These are phyloP conservation scores for Aphanomyces astaci DNA, from an alignment of 352 stramenopile genomes.

Conservation along the genomic window DNA sequence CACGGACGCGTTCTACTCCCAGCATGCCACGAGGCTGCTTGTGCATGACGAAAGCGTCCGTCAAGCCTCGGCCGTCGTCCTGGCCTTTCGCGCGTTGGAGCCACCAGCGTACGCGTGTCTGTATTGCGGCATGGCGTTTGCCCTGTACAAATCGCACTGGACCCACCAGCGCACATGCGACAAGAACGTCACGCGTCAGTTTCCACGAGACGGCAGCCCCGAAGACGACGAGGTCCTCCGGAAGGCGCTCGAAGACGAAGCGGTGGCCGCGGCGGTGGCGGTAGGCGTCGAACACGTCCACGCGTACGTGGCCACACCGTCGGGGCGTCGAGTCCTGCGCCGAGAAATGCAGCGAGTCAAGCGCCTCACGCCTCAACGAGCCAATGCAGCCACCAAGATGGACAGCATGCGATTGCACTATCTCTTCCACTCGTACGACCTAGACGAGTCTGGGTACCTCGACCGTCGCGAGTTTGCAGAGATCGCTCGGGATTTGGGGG, in stretches of 20 bases:
- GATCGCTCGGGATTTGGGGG: not conserved
- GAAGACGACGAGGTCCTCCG: conserved; percentile 3
- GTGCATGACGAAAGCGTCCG: not conserved
- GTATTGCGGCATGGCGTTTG: not conserved
- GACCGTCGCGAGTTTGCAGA: not conserved
- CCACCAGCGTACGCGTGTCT: conserved; percentile 7
- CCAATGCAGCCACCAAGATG: not conserved
- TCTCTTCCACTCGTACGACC: conserved; percentile 10
- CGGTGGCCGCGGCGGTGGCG: not conserved
- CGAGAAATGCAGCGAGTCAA: not conserved
- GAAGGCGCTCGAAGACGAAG: not conserved
- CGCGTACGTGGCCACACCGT: conserved; percentile 2
- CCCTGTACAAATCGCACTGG: conserved; percentile 10
- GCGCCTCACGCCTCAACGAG: not conserved
- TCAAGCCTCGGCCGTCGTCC: not conserved
- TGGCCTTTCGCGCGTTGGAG: not conserved
- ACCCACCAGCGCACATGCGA: not conserved
- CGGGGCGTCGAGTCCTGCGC: not conserved
- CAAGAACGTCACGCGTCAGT: not conserved
- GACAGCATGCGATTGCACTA: not conserved
- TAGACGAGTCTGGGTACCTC: not conserved
- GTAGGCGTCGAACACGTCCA: not conserved
- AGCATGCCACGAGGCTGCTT: not conserved
- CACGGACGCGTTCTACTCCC: not conserved
- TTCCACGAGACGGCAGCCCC: no score